phyloP scores from a whole-genome alignment of 768 basidiomycete genomes.

The Boletus subcaerulescens region DNA sequence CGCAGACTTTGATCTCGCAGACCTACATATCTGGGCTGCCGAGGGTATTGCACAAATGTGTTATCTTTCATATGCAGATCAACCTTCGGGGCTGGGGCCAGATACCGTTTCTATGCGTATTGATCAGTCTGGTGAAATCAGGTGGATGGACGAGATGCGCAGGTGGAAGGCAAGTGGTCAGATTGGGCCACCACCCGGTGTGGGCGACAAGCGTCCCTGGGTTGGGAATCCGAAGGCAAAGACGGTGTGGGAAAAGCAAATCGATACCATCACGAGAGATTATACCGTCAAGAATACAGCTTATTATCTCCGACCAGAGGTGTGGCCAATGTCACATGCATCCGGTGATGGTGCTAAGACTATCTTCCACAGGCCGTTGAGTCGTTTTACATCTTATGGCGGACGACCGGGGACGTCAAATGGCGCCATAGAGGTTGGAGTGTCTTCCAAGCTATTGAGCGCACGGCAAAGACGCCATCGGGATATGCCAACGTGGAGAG shows the following conservation, averaged over 20 bases:
- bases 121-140: slow-evolving; percentile 21
- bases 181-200: slow-evolving; percentile 51
- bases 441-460: slow-evolving; percentile 66
- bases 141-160: slow-evolving; percentile 36
- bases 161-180: slow-evolving; percentile 48
- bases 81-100: slow-evolving; percentile 64
- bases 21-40: slow-evolving; percentile 74
- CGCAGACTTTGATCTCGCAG: slow-evolving; percentile 47
- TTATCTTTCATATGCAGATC: slow-evolving; percentile 69
- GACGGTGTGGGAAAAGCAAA: slow-evolving; percentile 18
- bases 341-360: background rate
- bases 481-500: slow-evolving; percentile 61
- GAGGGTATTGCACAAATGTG: slow-evolving; percentile 72
- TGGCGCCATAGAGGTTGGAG: slow-evolving; percentile 74
- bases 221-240: slow-evolving; percentile 21
- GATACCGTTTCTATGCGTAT: slow-evolving; percentile 46
- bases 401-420: slow-evolving; percentile 58
- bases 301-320: slow-evolving; percentile 73
- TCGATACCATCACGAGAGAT: slow-evolving; percentile 41
- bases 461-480: slow-evolving; percentile 49
- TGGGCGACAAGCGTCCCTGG: slow-evolving; percentile 37
- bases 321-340: slow-evolving; percentile 25
- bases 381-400: slow-evolving; percentile 69
- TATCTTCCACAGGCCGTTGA: slow-evolving; percentile 56
- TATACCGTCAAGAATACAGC: slow-evolving; percentile 44